A percentile compares a stretch with the other conserved stretches of the same genome.
Evolutionary conservation across 1,284 basidiomycete species (phyloP).

Genomic region (Rhodotorula glutinis): DNA sequence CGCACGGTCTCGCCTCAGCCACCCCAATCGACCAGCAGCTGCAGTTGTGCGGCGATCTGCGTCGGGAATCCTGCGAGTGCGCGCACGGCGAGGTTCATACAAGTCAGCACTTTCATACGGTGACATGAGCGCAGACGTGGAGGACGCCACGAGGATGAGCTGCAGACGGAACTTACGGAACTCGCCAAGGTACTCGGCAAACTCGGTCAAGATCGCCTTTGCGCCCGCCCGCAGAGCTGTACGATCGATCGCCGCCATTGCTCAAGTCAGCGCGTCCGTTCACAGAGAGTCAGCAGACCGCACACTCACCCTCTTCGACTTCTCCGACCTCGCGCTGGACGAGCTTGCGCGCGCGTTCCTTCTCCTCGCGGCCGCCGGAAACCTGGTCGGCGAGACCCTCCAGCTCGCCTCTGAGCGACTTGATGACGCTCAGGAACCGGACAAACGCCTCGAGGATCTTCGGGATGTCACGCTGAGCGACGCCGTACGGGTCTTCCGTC

Average conservation of each 20-base stretch:
- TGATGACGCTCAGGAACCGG: conserved; percentile 63
- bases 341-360: conserved; percentile 43
- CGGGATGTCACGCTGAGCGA: conserved; percentile 77
- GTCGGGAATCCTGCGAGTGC: conserved; percentile 61
- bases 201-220: conserved; percentile 64
- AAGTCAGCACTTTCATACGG: too few relatives aligned
- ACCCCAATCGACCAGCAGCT: conserved; percentile 61
- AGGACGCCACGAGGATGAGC: too few relatives aligned
- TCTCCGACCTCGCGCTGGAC: conserved; percentile 53
- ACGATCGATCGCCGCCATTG: conserved; percentile 8
- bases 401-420: conserved; percentile 60
- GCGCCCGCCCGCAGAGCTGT: conserved; percentile 67
- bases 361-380: conserved; percentile 49
- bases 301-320: conserved; percentile 60
- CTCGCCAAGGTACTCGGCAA: conserved; percentile 67
- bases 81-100: too few relatives aligned
- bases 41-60: conserved; percentile 61
- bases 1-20: background rate
- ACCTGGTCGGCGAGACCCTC: conserved; percentile 48
- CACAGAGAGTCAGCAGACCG: conserved; percentile 1
- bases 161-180: conserved; percentile 55
- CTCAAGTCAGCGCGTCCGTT: too few relatives aligned
- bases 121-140: too few relatives aligned
- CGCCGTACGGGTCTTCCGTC: conserved; percentile 72
- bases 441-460: conserved; percentile 70